Evolutionary conservation across 495 filamentous ascomycete species (phyloP), one percentile per base, ranked within the genome.

Genomic region (Baudoinia panamericana): DNA sequence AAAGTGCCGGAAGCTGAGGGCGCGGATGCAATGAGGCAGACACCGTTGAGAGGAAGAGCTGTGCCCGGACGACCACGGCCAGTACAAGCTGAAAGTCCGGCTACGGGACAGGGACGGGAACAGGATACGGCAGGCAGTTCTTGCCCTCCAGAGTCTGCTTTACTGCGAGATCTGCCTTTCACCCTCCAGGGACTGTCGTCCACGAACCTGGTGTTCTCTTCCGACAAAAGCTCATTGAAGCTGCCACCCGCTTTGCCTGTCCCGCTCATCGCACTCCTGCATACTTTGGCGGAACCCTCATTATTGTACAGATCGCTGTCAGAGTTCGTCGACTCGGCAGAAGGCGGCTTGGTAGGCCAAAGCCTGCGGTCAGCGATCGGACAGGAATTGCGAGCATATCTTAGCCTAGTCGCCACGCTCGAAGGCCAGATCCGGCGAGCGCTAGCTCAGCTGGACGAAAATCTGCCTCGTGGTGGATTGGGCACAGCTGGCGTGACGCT

Each of bases 131-230:
- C 50, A 18, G 56, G 50, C 17, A 45, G 38, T 4, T 13, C 18
- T 11, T 36, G 43, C 11, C 61, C 60, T 1, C 40, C 61, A 13
- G 92, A 96, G 56, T 64, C 75, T 35, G 67, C 72, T n/a, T 71
- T 99, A 7, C 64, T 99, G 26, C 75, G 88, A 36, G 86, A 93
- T 56, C 68, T 96, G 4, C 90, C 92, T 1, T 99, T 84, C 56
- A 95, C 90, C 4, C 69, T 99, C 2, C 92, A 96, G 57, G 92
- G 92, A 4, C 66, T 96, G 15, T 90, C 85, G 7, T 92, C 92
- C 0, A 78, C 74, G 3, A 79, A 85, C 50, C 64, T 99, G 8
- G 72, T 76, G 4, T 95, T 96, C 50, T n/a, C n/a, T n/a, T 53
- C 69, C 20, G 72, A 73, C 19, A 60, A 74, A 6, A 69, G 71